Percentiles rank a stretch among this genome's conserved stretches.
Evolutionary conservation across 306 rosid species (phyloP).

Genomic region (Sesbania bispinosa): DNA sequence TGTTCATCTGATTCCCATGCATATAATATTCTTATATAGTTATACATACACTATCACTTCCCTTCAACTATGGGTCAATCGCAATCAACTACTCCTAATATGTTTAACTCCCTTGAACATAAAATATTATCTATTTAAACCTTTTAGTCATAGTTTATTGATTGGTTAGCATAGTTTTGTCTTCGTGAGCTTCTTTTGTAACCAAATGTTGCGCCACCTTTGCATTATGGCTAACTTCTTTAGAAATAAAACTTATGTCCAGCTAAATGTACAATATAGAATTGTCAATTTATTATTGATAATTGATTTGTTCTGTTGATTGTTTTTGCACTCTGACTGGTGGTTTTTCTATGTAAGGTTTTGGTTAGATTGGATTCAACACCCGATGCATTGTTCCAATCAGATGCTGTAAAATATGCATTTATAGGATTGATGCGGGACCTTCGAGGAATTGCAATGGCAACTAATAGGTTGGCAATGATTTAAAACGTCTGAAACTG

Average conservation of each 20-base stretch:
- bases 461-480: conserved; percentile 40
- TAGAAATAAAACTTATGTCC: neutral
- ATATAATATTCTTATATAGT: neutral
- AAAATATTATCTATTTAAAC: neutral
- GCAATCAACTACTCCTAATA: neutral
- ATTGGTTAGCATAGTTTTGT: neutral
- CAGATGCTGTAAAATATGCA: conserved; percentile 40
- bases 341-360: conserved; percentile 25
- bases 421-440: conserved; percentile 47
- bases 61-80: neutral
- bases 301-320: neutral
- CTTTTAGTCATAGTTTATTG: neutral
- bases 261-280: neutral
- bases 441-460: conserved; percentile 49
- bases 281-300: neutral
- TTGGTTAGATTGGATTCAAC: conserved; percentile 35
- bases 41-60: neutral
- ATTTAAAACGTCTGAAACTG: neutral
- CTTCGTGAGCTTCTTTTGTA: neutral
- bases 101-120: neutral
- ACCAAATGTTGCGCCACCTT: neutral
- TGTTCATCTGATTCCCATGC: neutral
- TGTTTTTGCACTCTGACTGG: conserved; percentile 16
- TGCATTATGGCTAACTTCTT: neutral
- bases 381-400: conserved; percentile 35